A percentile compares a stretch with the other conserved stretches of the same genome.
These are phyloP conservation scores for Pestalotiopsis sp. DNA, from an alignment of 2,329 filamentous ascomycete species.

Conservation along the genomic window DNA sequence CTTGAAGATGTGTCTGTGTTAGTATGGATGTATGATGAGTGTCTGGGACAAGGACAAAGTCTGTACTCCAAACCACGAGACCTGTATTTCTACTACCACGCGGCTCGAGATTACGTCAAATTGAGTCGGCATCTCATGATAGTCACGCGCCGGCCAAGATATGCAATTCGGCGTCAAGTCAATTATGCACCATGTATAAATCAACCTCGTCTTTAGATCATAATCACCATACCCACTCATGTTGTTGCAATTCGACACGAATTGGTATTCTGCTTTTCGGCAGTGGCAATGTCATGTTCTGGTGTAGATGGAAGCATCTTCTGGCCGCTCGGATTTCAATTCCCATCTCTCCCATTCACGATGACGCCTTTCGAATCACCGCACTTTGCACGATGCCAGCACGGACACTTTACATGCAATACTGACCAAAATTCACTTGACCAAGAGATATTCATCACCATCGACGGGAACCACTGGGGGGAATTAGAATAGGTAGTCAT, in stretches of 20 bases:
- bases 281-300: too few relatives aligned
- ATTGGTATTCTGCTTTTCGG: too few relatives aligned
- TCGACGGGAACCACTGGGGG: neutral
- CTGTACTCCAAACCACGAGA: neutral
- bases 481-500: neutral
- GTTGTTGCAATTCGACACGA: too few relatives aligned
- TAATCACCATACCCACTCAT: too few relatives aligned
- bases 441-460: neutral
- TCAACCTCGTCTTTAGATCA: neutral
- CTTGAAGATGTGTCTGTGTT: neutral
- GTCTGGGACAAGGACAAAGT: neutral
- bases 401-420: too few relatives aligned
- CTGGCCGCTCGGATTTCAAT: too few relatives aligned
- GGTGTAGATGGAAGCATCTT: too few relatives aligned
- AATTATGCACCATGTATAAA: neutral
- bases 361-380: too few relatives aligned
- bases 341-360: too few relatives aligned
- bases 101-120: neutral
- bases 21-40: neutral
- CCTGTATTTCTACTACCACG: neutral
- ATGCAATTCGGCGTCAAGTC: neutral
- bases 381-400: too few relatives aligned
- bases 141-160: neutral
- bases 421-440: neutral
- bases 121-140: constrained; percentile 1